phyloP scores from a whole-genome alignment of 257 asterid genomes.

The Solanum pimpinellifolium region DNA sequence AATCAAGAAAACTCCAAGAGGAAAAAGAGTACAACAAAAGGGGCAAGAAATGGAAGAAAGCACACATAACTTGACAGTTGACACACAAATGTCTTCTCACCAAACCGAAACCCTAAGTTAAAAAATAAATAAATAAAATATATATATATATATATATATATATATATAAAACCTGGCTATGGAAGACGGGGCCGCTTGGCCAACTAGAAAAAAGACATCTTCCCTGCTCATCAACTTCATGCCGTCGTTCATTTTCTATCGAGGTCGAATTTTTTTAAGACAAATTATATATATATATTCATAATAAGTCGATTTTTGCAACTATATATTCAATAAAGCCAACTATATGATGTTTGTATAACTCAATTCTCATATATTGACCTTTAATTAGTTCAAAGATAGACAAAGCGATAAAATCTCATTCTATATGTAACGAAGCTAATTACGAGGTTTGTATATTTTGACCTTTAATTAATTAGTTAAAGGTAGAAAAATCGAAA shows the following conservation, averaged over 20 bases:
- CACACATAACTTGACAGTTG: background rate
- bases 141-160: no score
- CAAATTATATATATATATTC: no score
- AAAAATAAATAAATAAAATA: no score
- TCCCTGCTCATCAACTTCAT: no score
- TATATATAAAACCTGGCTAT: no score
- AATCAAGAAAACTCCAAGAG: background rate
- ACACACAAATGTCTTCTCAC: constrained; percentile 6
- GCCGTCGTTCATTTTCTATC: no score
- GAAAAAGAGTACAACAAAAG: background rate
- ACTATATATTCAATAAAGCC: background rate
- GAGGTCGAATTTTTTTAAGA: no score
- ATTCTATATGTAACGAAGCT: background rate
- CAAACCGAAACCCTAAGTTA: constrained; percentile 16
- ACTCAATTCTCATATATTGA: no score
- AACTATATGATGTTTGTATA: background rate
- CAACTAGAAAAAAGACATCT: no score
- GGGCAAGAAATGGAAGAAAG: background rate
- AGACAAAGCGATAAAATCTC: background rate
- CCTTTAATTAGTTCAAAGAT: background rate
- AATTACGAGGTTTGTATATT: no score
- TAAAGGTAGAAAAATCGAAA: no score
- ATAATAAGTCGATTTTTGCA: background rate
- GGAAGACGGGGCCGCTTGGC: no score
- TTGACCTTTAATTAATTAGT: background rate